Base-by-base conservation (phyloP, 78 protist species). In the Bodo saltans region DNA sequence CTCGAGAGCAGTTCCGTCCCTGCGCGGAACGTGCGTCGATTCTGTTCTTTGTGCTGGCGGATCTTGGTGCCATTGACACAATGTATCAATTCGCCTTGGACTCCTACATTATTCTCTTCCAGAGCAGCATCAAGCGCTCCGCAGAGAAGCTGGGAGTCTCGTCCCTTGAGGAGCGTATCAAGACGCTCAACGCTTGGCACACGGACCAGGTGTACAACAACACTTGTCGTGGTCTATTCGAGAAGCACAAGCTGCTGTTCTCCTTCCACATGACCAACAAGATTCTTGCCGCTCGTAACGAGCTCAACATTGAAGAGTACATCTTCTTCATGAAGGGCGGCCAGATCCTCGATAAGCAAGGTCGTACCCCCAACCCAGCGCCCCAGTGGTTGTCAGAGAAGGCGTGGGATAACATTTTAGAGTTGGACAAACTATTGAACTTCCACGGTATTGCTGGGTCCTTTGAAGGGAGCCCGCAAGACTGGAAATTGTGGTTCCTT, bases 31-130 rank as follows among this genome's bases (percentile, higher is more conserved):
- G 98, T 3, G 91, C 96, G 23, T 74, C 95, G 11, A 37, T 92
- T 29, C 88, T 95, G 40, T 95, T 83, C 91, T 95, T 93, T 30
- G 91, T 93, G 42, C 74, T 95, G 33, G 17, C 11, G 39, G 95
- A 92, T 74, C 67, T 95, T 30, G 87, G 91, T 29, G 40, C n/a
- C 32, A 84, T 95, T 74, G 95, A 93, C 78, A 88, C 94, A 0
- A 95, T 95, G 98, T 95, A 95, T 82, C 95, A 95, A 68, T 93
- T 93, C 79, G 79, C 94, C 28, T 88, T 95, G 35, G 94, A 89
- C 28, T 11, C 89, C 27, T 95, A 93, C 87, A 69, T 92, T 23
- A 41, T 30, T 2, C 82, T 88, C 53, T 94, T 88, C 88, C 30
- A 42, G 32, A 8, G 0, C 35, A 71, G 86, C 70, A 87, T 93